Percentiles rank a stretch among this genome's conserved stretches.
Conservation (phyloP, 108 stramenopile genomes). For the Fragilaria radians region DNA sequence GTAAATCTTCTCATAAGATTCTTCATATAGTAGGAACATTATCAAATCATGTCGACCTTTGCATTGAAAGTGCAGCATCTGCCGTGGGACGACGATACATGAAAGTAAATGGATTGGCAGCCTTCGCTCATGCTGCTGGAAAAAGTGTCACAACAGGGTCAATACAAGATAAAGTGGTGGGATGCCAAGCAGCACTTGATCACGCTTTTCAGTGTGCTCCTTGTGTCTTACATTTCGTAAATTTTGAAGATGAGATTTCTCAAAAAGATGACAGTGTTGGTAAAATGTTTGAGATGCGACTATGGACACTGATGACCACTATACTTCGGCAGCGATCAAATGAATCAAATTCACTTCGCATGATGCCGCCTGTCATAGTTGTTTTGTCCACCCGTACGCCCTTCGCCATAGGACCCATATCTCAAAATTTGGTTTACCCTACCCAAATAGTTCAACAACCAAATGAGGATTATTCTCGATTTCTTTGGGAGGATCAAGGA, state of each 20-base stretch:
- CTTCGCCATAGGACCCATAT: slow-evolving; percentile 51
- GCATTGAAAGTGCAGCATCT: slow-evolving; percentile 54
- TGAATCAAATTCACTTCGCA: not conserved
- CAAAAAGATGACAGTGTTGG: slow-evolving; percentile 35
- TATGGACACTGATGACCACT: slow-evolving; percentile 37
- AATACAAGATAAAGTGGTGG: slow-evolving; percentile 55
- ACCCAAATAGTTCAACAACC: slow-evolving; percentile 43
- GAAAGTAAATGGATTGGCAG: slow-evolving; percentile 57
- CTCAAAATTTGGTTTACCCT: slow-evolving; percentile 34
- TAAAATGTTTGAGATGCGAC: slow-evolving; percentile 46
- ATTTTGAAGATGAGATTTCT: slow-evolving; percentile 54
- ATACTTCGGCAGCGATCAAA: not conserved
- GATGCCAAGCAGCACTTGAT: slow-evolving; percentile 52
- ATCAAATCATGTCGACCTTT: slow-evolving; percentile 41
- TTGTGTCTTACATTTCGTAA: slow-evolving; percentile 56
- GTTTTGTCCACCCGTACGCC: slow-evolving; percentile 43
- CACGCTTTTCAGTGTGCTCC: slow-evolving; percentile 42
- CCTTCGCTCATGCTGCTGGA: slow-evolving; percentile 37
- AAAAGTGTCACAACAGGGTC: slow-evolving; percentile 35
- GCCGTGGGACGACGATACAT: slow-evolving; percentile 54
- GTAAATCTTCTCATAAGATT: slow-evolving; percentile 16
- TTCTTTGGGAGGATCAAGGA: slow-evolving; percentile 37
- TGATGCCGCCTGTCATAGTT: slow-evolving; percentile 33
- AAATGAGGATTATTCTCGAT: slow-evolving; percentile 42
- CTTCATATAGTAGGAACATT: slow-evolving; percentile 53